Percentiles rank a stretch among this genome's conserved stretches.
Evolutionary conservation across 2,329 filamentous ascomycete species (phyloP).

Genomic region (Trichoderma cornu-damae): DNA sequence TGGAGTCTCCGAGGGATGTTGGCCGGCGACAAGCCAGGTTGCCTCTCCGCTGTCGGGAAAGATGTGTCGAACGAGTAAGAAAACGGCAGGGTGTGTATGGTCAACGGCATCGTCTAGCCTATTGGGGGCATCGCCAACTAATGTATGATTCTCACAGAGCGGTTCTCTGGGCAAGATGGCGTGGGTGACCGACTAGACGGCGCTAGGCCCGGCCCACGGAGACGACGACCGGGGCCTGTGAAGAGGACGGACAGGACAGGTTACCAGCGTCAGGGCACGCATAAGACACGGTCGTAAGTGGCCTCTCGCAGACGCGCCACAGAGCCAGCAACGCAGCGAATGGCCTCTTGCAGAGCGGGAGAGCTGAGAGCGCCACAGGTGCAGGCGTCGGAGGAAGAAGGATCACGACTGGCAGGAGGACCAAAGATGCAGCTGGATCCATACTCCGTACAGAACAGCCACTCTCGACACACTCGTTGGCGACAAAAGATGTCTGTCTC

Average conservation of each 20-base stretch:
- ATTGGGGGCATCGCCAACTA: conserved; percentile 16
- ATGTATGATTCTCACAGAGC: conserved; percentile 15
- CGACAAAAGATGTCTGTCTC: neutral
- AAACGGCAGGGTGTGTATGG: neutral
- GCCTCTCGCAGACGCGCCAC: conserved; percentile 12
- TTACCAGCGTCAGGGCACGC: conserved; percentile 1
- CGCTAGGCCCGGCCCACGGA: conserved; percentile 19
- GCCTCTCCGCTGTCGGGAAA: neutral
- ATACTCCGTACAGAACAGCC: neutral
- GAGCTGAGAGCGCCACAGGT: too few species aligned
- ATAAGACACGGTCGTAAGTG: neutral
- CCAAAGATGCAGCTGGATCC: neutral
- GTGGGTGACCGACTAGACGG: conserved; percentile 12
- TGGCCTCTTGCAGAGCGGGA: neutral
- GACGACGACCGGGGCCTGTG: conserved; percentile 4
- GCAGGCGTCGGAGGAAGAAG: neutral
- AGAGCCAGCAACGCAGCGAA: neutral
- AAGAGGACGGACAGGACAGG: neutral
- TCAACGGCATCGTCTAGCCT: conserved; percentile 11
- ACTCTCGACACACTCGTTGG: neutral
- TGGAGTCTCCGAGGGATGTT: neutral
- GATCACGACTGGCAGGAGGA: neutral
- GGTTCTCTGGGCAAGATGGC: neutral
- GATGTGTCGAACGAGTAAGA: neutral
- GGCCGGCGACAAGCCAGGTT: neutral